Conservation (phyloP, 495 filamentous ascomycete genomes). For the Tuber magnatum region DNA sequence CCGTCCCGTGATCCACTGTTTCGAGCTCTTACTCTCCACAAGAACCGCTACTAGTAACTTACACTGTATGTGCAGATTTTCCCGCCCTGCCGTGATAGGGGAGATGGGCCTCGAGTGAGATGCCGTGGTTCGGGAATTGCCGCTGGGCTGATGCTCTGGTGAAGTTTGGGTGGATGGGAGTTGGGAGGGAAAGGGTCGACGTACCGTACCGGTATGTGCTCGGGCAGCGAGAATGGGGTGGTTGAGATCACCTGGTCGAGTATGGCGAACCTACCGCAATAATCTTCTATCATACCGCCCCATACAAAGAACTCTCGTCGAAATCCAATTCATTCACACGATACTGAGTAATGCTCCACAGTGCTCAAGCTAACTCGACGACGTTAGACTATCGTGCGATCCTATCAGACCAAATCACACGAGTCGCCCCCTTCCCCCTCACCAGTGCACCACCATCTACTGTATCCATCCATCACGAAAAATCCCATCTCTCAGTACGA, state of each 20-base stretch:
- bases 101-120: background rate
- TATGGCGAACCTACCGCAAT: background rate
- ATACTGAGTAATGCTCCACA: background rate
- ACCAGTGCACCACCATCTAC: too few relatives aligned
- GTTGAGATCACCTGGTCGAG: background rate
- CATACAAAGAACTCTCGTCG: background rate
- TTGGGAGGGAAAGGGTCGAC: background rate
- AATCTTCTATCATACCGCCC: background rate
- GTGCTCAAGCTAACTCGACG: background rate
- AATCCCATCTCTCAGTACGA: background rate
- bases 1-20: background rate
- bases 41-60: background rate
- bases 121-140: background rate
- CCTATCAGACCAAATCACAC: background rate
- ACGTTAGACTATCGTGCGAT: background rate
- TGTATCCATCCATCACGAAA: background rate
- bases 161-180: background rate
- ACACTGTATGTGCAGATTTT: background rate
- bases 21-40: background rate
- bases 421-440: background rate
- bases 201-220: too few relatives aligned
- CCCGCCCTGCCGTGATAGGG: background rate
- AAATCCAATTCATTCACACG: background rate
- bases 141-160: background rate
- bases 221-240: background rate